Conservation (phyloP, 2,329 filamentous ascomycete genomes). For the Periconia sp. region DNA sequence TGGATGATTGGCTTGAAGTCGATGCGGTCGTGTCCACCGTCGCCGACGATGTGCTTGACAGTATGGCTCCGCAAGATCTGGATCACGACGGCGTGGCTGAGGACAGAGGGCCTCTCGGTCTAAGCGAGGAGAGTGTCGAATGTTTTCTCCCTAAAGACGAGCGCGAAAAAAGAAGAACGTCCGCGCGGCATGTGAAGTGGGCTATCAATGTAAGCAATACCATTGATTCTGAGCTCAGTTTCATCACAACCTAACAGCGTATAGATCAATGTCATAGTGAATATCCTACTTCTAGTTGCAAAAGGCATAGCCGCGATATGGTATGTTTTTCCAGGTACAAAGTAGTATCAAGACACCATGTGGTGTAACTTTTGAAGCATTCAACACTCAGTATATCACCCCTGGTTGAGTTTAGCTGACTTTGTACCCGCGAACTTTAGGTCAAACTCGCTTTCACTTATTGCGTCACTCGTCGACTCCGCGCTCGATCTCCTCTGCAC, state of each 20-base stretch:
- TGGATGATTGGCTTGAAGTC: slow-evolving; percentile 62
- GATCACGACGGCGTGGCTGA: slow-evolving; percentile 60
- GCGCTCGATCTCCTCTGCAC: slow-evolving; percentile 63
- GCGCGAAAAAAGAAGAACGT: slow-evolving; percentile 50
- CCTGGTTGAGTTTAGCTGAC: too few species aligned
- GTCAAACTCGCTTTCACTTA: slow-evolving; percentile 62
- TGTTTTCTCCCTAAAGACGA: slow-evolving; percentile 59
- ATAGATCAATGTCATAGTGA: slow-evolving; percentile 61
- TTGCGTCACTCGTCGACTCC: slow-evolving; percentile 64
- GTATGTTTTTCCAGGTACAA: too few species aligned
- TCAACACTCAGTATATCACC: too few species aligned
- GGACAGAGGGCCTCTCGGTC: slow-evolving; percentile 53
- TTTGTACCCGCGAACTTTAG: too few species aligned
- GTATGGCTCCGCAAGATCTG: slow-evolving; percentile 58
- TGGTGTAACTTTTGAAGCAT: too few species aligned
- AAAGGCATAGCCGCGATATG: slow-evolving; percentile 59
- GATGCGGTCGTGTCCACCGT: slow-evolving; percentile 59
- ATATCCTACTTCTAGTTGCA: slow-evolving; percentile 58
- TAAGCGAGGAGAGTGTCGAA: slow-evolving; percentile 54
- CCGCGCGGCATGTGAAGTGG: slow-evolving; percentile 54
- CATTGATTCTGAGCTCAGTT: not conserved
- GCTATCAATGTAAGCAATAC: slow-evolving; percentile 53
- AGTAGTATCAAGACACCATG: too few species aligned
- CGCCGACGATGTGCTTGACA: slow-evolving; percentile 62
- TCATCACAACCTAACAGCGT: slow-evolving; percentile 5